Evolutionary conservation across 2,329 filamentous ascomycete species (phyloP).

Genomic region (Stachybotrys echinatus): DNA sequence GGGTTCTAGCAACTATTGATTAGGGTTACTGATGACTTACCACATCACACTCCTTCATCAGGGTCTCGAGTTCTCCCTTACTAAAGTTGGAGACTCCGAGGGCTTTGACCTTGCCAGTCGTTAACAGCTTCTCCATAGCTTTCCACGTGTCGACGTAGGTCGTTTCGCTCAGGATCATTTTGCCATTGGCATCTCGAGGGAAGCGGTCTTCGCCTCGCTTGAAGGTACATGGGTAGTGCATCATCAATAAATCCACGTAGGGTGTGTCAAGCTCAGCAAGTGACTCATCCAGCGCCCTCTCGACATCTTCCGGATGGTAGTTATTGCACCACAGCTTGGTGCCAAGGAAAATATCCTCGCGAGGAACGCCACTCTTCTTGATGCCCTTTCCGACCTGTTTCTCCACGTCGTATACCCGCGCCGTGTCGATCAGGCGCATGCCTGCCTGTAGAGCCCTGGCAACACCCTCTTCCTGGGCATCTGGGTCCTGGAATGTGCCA

Average conservation of each 20-base stretch:
- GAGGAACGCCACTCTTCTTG: slow-evolving; percentile 33
- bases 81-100: too few relatives aligned
- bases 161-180: slow-evolving; percentile 12
- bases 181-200: slow-evolving; percentile 3
- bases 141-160: slow-evolving; percentile 14
- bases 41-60: too few relatives aligned
- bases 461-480: slow-evolving; percentile 19
- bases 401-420: too few relatives aligned
- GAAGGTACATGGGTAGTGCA: slow-evolving; percentile 16
- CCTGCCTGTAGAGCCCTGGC: slow-evolving; percentile 20
- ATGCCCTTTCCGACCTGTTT: slow-evolving; percentile 16
- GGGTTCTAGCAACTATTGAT: too few relatives aligned
- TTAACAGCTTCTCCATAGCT: too few relatives aligned
- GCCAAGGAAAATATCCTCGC: slow-evolving; percentile 43
- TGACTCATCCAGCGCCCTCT: slow-evolving; percentile 16
- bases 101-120: too few relatives aligned
- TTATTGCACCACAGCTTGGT: slow-evolving; percentile 25
- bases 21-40: too few relatives aligned
- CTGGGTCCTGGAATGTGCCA: slow-evolving; percentile 22
- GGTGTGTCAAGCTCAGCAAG: slow-evolving; percentile 20
- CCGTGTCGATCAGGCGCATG: slow-evolving; percentile 29
- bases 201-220: slow-evolving; percentile 9
- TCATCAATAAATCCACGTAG: slow-evolving; percentile 21
- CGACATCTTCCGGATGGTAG: slow-evolving; percentile 19
- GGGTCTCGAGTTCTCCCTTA: too few relatives aligned